phyloP scores from a whole-genome alignment of 2,329 filamentous ascomycete genomes.

The Phoma sp. region DNA sequence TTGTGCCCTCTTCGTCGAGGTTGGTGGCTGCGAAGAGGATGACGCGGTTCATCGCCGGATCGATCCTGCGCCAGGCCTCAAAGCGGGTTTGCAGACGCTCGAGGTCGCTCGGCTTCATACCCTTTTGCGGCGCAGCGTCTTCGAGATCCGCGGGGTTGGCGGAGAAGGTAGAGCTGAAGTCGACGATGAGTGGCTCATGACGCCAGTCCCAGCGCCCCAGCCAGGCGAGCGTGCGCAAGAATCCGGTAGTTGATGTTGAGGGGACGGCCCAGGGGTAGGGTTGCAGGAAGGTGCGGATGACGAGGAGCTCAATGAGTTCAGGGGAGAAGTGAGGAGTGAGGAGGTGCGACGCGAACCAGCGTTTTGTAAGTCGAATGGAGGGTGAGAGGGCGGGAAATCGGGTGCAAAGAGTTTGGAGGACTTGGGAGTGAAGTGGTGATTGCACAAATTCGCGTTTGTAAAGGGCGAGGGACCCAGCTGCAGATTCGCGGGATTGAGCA shows the following conservation, averaged over 20 bases:
- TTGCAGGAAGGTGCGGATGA: slow-evolving; percentile 77
- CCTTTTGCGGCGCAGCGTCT: slow-evolving; percentile 21
- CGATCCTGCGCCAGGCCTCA: slow-evolving; percentile 84
- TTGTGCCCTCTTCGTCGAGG: slow-evolving; percentile 77
- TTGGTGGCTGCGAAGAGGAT: slow-evolving; percentile 83
- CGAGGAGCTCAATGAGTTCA: slow-evolving; percentile 85
- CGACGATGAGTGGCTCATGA: slow-evolving; percentile 79
- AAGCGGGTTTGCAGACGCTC: slow-evolving; percentile 73
- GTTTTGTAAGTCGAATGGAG: slow-evolving; percentile 83
- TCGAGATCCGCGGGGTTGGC: slow-evolving; percentile 29
- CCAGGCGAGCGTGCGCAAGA: slow-evolving; percentile 80
- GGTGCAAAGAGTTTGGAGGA: slow-evolving; percentile 79
- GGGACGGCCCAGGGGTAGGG: slow-evolving; percentile 83
- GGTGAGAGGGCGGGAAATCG: slow-evolving; percentile 80
- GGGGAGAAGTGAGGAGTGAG: slow-evolving; percentile 77
- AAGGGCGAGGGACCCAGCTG: slow-evolving; percentile 71
- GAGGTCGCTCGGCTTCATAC: slow-evolving; percentile 67
- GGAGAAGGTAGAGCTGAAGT: slow-evolving; percentile 61
- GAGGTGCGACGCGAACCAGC: slow-evolving; percentile 87
- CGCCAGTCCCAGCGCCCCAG: slow-evolving; percentile 94
- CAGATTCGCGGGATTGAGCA: slow-evolving; percentile 70
- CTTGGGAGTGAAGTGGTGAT: slow-evolving; percentile 80
- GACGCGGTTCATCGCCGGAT: slow-evolving; percentile 85
- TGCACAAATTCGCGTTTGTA: slow-evolving; percentile 77
- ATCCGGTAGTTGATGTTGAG: slow-evolving; percentile 78